Conservation (phyloP, 768 basidiomycete genomes). For the Pulveroboletus frians region DNA sequence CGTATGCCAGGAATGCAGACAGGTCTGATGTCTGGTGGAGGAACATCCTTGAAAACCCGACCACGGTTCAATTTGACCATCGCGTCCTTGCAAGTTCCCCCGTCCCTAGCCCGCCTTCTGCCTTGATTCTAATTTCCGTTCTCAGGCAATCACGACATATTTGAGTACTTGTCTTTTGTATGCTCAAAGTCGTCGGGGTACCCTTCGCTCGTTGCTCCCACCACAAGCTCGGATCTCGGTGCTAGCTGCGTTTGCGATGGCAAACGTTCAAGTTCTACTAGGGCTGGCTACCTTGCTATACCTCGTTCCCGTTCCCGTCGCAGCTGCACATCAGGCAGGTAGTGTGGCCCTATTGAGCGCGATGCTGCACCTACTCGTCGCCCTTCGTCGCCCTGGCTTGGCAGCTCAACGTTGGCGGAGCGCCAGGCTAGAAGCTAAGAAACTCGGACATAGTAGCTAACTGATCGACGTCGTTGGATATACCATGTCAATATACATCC, state of each 20-base stretch:
- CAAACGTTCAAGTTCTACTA: constrained; percentile 74
- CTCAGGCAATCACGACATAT: constrained; percentile 84
- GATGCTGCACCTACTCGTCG: constrained; percentile 70
- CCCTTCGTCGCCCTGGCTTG: constrained; percentile 62
- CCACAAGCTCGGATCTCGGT: constrained; percentile 51
- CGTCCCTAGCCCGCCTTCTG: neutral
- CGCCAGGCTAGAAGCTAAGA: constrained; percentile 22
- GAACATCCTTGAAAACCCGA: constrained; percentile 95
- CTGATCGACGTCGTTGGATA: constrained; percentile 8
- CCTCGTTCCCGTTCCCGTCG: constrained; percentile 87
- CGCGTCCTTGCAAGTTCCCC: constrained; percentile 68
- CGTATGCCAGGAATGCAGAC: constrained; percentile 67
- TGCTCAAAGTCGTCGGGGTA: constrained; percentile 49
- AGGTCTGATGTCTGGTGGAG: constrained; percentile 88
- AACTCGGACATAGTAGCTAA: constrained; percentile 5
- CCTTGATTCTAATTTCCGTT: neutral
- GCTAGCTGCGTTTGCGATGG: constrained; percentile 67
- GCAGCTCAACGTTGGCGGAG: constrained; percentile 62
- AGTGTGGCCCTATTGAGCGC: constrained; percentile 84
- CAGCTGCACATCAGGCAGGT: constrained; percentile 93
- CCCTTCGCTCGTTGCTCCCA: constrained; percentile 48
- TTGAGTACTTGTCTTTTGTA: constrained; percentile 60
- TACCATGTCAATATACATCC: constrained; percentile 12
- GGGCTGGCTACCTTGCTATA: constrained; percentile 83
- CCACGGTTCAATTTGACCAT: constrained; percentile 96